Percentiles rank a stretch among this genome's conserved stretches.
These are phyloP conservation scores for Talaromyces amestolkiae DNA, from an alignment of 2,329 filamentous ascomycete genomes.

Conservation along the genomic window DNA sequence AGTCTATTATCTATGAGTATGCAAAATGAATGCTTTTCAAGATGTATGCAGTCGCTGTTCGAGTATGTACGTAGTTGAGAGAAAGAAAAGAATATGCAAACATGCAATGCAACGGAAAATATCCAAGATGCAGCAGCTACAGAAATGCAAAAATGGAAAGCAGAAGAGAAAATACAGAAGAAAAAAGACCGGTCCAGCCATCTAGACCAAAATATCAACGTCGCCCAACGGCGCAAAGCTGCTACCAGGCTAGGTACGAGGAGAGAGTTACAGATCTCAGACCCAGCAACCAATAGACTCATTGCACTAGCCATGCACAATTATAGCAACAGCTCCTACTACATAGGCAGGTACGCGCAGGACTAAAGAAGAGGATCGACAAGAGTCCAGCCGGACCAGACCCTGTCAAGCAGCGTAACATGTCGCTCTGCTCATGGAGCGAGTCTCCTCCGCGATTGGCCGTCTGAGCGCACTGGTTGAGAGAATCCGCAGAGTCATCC, in stretches of 20 bases:
- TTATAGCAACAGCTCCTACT: background rate
- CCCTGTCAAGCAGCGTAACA: background rate
- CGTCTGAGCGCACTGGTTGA: no score
- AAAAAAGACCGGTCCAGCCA: constrained; percentile 8
- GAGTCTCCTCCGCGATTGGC: background rate
- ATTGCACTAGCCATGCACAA: background rate
- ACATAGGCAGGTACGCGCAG: background rate
- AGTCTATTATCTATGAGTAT: background rate
- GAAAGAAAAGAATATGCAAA: background rate
- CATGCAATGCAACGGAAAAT: constrained; percentile 7
- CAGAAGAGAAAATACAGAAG: background rate
- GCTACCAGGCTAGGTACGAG: no score
- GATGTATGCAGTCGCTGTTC: background rate
- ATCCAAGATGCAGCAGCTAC: no score
- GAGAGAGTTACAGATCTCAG: background rate
- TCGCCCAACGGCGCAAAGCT: background rate
- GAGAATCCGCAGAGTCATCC: background rate
- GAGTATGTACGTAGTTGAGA: background rate
- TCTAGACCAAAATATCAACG: background rate
- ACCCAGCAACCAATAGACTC: background rate
- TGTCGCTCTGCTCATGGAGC: background rate
- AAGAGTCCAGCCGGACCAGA: background rate
- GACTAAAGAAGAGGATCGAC: background rate
- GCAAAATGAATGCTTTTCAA: background rate
- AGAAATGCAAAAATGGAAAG: background rate